phyloP scores from a whole-genome alignment of 192 early-diverging fungal species.

The Dimargaris xerosporica region DNA sequence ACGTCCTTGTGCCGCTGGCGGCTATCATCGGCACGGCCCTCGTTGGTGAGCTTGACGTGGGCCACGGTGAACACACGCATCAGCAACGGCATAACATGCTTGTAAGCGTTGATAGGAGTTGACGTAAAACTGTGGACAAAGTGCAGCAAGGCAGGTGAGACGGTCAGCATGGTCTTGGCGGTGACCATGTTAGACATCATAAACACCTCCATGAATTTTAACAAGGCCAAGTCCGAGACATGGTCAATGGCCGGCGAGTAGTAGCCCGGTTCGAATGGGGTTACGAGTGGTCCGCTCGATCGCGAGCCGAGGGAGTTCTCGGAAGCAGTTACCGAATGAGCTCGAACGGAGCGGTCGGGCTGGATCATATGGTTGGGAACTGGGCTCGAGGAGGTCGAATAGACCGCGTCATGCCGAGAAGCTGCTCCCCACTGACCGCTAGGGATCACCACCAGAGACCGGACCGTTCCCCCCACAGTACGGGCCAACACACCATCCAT shows the following conservation, averaged over 20 bases:
- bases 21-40: conserved; percentile 9
- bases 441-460: neutral
- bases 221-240: neutral
- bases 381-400: neutral
- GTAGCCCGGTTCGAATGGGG: neutral
- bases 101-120: neutral
- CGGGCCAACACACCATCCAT: conserved; percentile 7
- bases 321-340: neutral
- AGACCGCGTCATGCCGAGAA: neutral
- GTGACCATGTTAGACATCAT: neutral
- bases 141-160: neutral
- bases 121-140: neutral
- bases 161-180: neutral
- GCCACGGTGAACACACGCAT: conserved; percentile 28
- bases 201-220: conserved; percentile 7
- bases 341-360: neutral
- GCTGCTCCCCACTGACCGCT: neutral
- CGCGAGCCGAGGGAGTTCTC: neutral
- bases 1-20: neutral
- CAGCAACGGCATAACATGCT: conserved; percentile 20
- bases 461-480: conserved; percentile 6
- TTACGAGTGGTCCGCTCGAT: neutral
- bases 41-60: conserved; percentile 16
- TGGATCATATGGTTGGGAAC: neutral
- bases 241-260: neutral